Base-by-base conservation (phyloP, 768 basidiomycete species). In the Suillus placidus region DNA sequence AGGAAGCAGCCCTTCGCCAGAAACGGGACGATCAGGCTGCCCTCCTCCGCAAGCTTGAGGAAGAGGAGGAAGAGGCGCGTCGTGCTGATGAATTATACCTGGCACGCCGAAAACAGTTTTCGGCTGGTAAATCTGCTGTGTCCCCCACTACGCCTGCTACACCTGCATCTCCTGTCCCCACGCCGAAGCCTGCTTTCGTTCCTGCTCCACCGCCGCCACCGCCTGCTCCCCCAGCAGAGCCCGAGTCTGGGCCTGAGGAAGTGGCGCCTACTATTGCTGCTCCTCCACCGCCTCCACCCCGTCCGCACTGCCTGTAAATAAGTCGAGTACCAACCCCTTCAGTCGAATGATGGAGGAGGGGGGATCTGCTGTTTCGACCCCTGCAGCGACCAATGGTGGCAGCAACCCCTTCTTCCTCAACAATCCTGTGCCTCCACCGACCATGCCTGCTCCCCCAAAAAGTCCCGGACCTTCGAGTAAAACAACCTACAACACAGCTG, bases 261-360 rank as follows among this genome's bases (percentile, higher is more conserved):
- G 69, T 74, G 6, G 71, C 76, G 0, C 75, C 82, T 2, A 69
- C 83, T 0, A 64, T 76, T 2, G 71, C 80, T 2, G 71, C 82
- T 3, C 75, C 79, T 0, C 70, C 80, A 0, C 75, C 81, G 1
- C 70, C 81, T 0, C 68, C 76, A 0, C 76, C 77, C 71, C 72
- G 0, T 71, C 78, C 7, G 67, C 72, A 1, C 70, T 74, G 40
- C 73, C 82, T 45, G 62, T 62, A 23, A 60, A 74, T 45, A 88
- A 87, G 69, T 80, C 87, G 6, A 83, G 81, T 61, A 93, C 87
- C 10, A 95, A 95, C 75, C 94, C 94, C 0, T 96, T 96, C 76
- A 91, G 86, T 76, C 84, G 85, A 14, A 70, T 94, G 49, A 83
- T 87, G 68, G 84, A 84, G 64, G 83, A 84, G 58, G 84, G 81